Conservation (phyloP, 1,284 basidiomycete genomes). For the Rhodotorula sp. region DNA sequence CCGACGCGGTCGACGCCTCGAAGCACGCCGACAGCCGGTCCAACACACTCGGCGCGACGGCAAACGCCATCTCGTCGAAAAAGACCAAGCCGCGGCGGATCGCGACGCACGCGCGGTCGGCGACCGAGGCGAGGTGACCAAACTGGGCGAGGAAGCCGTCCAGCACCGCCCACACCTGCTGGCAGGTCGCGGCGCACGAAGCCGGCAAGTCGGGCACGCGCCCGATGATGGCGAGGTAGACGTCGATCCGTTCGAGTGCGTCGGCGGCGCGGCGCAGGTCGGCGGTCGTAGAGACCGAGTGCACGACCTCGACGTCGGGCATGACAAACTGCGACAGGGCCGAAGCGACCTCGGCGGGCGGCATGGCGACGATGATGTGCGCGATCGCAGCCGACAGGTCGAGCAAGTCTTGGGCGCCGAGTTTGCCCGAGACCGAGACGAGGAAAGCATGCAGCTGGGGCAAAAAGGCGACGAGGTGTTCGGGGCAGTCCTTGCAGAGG, state of each 20-base stretch:
- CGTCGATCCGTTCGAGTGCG: conserved; percentile 82
- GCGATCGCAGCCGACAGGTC: conserved; percentile 95
- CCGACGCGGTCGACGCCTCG: conserved; percentile 75
- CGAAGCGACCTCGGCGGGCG: conserved; percentile 69
- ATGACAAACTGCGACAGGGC: conserved; percentile 78
- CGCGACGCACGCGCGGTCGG: conserved; percentile 83
- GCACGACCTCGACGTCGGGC: conserved; percentile 55
- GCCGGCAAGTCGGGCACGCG: conserved; percentile 77
- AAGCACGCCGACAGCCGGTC: conserved; percentile 74
- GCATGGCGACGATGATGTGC: conserved; percentile 89
- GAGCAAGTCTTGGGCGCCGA: conserved; percentile 81
- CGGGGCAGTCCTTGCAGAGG: conserved; percentile 86
- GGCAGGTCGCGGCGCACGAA: conserved; percentile 73
- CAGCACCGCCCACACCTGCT: conserved; percentile 79
- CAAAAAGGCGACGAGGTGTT: conserved; percentile 88
- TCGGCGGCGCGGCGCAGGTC: conserved; percentile 53
- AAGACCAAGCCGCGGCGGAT: conserved; percentile 79
- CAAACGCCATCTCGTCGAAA: conserved; percentile 68
- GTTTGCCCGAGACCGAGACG: conserved; percentile 67
- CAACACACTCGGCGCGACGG: conserved; percentile 69
- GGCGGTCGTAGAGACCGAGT: conserved; percentile 31
- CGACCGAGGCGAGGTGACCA: conserved; percentile 72
- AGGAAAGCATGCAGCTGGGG: conserved; percentile 90
- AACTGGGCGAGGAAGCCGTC: conserved; percentile 76
- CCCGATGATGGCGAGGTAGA: conserved; percentile 75